These are phyloP conservation scores for Sclerotinia trifoliorum DNA, from an alignment of 2,329 filamentous ascomycete genomes.

Conservation along the genomic window DNA sequence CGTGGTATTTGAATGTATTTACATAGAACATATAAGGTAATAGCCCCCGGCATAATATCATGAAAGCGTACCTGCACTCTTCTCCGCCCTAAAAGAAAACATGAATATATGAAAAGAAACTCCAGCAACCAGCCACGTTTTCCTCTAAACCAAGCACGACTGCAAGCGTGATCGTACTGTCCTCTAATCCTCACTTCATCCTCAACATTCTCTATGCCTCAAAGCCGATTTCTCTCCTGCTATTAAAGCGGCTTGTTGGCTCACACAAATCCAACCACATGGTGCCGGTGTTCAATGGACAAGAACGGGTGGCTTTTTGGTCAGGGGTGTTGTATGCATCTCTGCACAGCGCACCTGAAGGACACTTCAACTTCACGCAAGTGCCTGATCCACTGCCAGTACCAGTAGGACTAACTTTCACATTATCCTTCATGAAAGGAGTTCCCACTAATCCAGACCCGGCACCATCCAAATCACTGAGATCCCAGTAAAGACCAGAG, in stretches of 20 bases:
- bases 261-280: constrained; percentile 23
- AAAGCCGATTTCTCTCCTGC: constrained; percentile 16
- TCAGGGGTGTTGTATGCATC: constrained; percentile 23
- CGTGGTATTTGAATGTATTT: constrained; percentile 11
- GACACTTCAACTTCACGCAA: constrained; percentile 18
- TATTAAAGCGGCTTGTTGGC: constrained; percentile 1
- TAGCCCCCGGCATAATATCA: background rate
- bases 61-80: background rate
- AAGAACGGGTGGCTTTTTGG: constrained; percentile 10
- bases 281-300: constrained; percentile 13
- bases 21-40: constrained; percentile 15
- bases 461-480: constrained; percentile 21
- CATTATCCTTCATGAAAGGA: constrained; percentile 21
- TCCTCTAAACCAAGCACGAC: background rate
- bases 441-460: constrained; percentile 21
- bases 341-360: constrained; percentile 13
- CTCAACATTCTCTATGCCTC: constrained; percentile 2
- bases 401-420: constrained; percentile 19
- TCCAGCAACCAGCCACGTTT: background rate
- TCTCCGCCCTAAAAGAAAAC: background rate
- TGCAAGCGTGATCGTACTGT: background rate
- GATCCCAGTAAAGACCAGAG: constrained; percentile 22
- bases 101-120: background rate
- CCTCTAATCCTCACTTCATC: background rate
- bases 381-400: constrained; percentile 16